Evolutionary conservation across 2,329 filamentous ascomycete genomes (phyloP).

Genomic region (Westerdykella ornata): DNA sequence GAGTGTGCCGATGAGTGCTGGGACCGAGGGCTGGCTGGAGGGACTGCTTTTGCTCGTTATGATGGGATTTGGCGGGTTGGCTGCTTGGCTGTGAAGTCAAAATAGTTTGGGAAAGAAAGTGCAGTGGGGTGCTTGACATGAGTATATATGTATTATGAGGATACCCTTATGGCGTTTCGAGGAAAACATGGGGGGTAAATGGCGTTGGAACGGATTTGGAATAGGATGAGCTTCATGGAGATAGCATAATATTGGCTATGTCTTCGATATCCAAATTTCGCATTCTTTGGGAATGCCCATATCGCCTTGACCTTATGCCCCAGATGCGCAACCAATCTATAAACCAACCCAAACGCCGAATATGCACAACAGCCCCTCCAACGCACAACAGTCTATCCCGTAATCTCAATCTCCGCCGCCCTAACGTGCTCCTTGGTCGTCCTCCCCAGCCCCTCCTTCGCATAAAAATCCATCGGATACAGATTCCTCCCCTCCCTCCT

Average conservation of each 20-base stretch:
- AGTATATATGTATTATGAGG: constrained; percentile 6
- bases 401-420: constrained; percentile 9
- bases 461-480: constrained; percentile 99
- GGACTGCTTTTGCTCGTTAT: constrained; percentile 10
- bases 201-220: too few relatives aligned
- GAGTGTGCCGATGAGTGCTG: neutral
- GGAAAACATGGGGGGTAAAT: too few relatives aligned
- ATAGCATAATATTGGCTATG: too few relatives aligned
- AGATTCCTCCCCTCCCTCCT: constrained; percentile 50
- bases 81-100: constrained; percentile 11
- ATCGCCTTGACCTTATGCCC: too few relatives aligned
- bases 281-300: too few relatives aligned
- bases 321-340: too few relatives aligned
- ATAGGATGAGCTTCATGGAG: too few relatives aligned
- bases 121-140: constrained; percentile 1
- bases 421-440: constrained; percentile 47
- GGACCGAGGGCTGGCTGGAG: constrained; percentile 8
- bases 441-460: constrained; percentile 79
- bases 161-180: constrained; percentile 3
- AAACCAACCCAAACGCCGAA: too few relatives aligned
- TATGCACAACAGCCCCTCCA: neutral
- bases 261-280: too few relatives aligned
- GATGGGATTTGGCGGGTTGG: constrained; percentile 12
- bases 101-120: neutral
- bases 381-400: neutral